These are phyloP conservation scores for Kwoniella europaea DNA, from an alignment of 768 basidiomycete genomes.

Conservation along the genomic window DNA sequence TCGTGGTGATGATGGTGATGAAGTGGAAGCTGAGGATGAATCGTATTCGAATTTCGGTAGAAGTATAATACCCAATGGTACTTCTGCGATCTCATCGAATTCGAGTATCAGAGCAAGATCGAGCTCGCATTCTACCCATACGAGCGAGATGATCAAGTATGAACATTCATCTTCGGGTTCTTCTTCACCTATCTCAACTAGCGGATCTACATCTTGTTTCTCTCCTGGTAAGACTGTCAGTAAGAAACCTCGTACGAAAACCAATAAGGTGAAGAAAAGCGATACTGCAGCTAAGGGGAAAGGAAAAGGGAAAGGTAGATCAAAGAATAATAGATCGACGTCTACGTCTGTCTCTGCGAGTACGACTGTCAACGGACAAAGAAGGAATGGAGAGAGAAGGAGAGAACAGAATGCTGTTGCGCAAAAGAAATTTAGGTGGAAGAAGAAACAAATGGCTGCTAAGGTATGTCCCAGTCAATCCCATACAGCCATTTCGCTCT, in stretches of 20 bases:
- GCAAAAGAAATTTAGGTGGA: slow-evolving; percentile 32
- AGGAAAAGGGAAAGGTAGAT: not conserved
- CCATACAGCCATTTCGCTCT: too few species aligned
- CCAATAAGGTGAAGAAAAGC: slow-evolving; percentile 1
- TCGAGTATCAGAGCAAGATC: not conserved
- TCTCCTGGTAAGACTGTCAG: not conserved
- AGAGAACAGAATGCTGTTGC: slow-evolving; percentile 34
- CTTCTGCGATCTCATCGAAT: not conserved
- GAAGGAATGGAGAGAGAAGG: slow-evolving; percentile 21
- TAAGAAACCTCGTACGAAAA: not conserved
- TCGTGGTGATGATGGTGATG: not conserved
- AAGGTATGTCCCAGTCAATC: slow-evolving; percentile 22
- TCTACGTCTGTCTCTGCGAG: not conserved
- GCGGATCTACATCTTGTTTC: not conserved
- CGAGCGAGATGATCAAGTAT: slow-evolving; percentile 1
- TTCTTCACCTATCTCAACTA: not conserved
- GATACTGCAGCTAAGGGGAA: not conserved
- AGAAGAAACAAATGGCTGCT: slow-evolving; percentile 28
- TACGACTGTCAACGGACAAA: not conserved
- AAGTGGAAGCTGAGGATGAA: not conserved
- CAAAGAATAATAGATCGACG: not conserved
- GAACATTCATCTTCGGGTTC: not conserved
- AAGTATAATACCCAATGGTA: not conserved
- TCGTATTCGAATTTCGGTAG: not conserved
- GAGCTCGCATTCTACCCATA: not conserved